Base-by-base conservation (phyloP, 179 eudicot species). In the Spinacia oleracea region DNA sequence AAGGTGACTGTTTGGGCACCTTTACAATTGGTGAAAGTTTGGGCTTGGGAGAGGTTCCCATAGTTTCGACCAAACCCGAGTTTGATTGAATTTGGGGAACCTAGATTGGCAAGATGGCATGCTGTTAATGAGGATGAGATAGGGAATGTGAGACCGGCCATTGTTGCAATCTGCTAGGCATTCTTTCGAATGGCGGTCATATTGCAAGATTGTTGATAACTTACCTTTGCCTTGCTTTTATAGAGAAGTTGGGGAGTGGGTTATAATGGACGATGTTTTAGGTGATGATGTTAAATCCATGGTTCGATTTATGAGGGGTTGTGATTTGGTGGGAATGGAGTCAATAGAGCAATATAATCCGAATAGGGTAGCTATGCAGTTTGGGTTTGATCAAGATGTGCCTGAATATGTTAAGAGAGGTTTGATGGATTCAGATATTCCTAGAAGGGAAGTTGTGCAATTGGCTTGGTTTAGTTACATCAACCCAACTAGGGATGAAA, bases 41-140 rank as follows among this genome's bases (percentile, higher is more conserved):
- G 90, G 90, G 89, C 68, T 56, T 89, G 88, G 89, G 91, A 89
- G 38, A 83, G 92, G 70, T 74, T 88, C 5, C 83, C 85, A 3
- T 55, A 43, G 1, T 75, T 88, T 68, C 68, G 83, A 42, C 92
- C 92, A 0, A 56, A 60, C 3, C 82, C 86, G 16, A 75, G 50
- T 18, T 27, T 16, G 0, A 35, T 78, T 58, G 46, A 35, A 6
- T 32, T 27, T 66, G 86, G 85, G 20, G 79, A 76, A 74, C 81
- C 84, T 1, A 74, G 86, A 20, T 18, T 78, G 66, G 79, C 74
- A 0, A 84, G 81, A 35, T 84, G 86, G 86, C 63, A 84, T 78
- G 64, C 2, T 40, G 81, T 81, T 70, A 70, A 62, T 60, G 58
- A 68, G 38, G 11, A 9, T 0, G 82, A 81, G 15, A 51, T 84